Evolutionary conservation across 2,329 filamentous ascomycete genomes (phyloP).

Genomic region (Diaporthe destruens): DNA sequence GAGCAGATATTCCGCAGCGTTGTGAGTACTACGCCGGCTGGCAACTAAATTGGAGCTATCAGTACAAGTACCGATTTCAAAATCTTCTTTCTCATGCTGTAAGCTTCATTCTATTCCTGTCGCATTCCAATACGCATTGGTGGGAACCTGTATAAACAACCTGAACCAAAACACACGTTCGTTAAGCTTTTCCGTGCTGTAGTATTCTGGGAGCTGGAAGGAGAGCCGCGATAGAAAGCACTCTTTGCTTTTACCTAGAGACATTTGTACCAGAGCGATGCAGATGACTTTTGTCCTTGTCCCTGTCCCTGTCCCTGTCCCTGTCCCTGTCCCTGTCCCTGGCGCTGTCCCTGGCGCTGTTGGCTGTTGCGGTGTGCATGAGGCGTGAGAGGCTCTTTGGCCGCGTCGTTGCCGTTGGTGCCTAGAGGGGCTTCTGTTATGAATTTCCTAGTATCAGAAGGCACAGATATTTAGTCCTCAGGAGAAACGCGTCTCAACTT

Average conservation of each 20-base stretch:
- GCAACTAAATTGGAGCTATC: neutral
- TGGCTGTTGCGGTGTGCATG: constrained; percentile 45
- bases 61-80: no score
- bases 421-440: neutral
- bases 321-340: constrained; percentile 49
- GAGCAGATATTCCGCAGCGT: constrained; percentile 23
- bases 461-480: no score
- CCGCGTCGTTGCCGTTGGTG: neutral
- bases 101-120: no score
- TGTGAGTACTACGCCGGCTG: neutral
- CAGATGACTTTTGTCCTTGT: constrained; percentile 50
- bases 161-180: no score
- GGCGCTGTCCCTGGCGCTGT: constrained; percentile 49
- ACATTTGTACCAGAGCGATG: constrained; percentile 44
- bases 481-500: no score
- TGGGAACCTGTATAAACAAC: no score
- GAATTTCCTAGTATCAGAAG: neutral
- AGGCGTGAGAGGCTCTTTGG: constrained; percentile 49
- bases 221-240: constrained; percentile 46
- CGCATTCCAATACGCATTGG: no score
- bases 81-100: no score
- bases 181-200: constrained; percentile 42
- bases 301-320: constrained; percentile 48
- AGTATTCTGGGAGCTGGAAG: constrained; percentile 48
- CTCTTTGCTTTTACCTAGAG: constrained; percentile 49